phyloP scores from a whole-genome alignment of 1,284 basidiomycete genomes.

The Phellinidium pouzarii region DNA sequence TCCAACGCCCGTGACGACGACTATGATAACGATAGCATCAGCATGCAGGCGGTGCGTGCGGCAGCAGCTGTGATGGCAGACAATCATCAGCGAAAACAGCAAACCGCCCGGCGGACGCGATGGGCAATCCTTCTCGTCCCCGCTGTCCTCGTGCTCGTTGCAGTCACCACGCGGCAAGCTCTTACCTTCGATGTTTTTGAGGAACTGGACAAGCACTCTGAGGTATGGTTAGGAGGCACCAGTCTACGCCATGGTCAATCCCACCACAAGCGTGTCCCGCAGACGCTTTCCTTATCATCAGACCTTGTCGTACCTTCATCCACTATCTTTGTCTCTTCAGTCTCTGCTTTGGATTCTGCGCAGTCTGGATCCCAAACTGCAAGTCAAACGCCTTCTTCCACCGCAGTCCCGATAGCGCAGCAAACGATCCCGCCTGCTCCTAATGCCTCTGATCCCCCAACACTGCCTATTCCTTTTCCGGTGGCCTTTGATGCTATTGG shows the following conservation, averaged over 20 bases:
- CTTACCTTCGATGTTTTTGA: conserved; percentile 25
- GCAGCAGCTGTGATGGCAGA: conserved; percentile 17
- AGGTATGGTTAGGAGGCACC: conserved; percentile 14
- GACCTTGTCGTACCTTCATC: conserved; percentile 19
- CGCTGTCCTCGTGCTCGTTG: conserved; percentile 44
- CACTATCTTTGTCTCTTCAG: conserved; percentile 5
- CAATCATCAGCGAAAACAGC: conserved; percentile 31
- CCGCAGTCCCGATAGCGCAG: conserved; percentile 20
- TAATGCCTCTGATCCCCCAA: conserved; percentile 29
- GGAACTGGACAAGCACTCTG: conserved; percentile 22
- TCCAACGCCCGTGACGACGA: conserved; percentile 20
- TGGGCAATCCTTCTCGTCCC: conserved; percentile 51
- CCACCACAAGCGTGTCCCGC: conserved; percentile 6
- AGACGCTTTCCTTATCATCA: conserved; percentile 8
- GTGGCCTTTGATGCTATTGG: conserved; percentile 66
- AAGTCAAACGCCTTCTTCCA: conserved; percentile 25
- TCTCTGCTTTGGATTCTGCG: neutral
- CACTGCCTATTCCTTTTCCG: conserved; percentile 66
- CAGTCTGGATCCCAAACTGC: too few species aligned
- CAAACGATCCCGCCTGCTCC: conserved; percentile 35
- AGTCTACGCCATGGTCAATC: neutral
- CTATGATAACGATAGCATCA: conserved; percentile 23
- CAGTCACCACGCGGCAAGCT: conserved; percentile 40
- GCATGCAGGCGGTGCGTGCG: conserved; percentile 9
- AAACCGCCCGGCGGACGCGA: conserved; percentile 36